These are phyloP conservation scores for Ophiocordyceps sinensis DNA, from an alignment of 2,329 filamentous ascomycete species.

Conservation along the genomic window DNA sequence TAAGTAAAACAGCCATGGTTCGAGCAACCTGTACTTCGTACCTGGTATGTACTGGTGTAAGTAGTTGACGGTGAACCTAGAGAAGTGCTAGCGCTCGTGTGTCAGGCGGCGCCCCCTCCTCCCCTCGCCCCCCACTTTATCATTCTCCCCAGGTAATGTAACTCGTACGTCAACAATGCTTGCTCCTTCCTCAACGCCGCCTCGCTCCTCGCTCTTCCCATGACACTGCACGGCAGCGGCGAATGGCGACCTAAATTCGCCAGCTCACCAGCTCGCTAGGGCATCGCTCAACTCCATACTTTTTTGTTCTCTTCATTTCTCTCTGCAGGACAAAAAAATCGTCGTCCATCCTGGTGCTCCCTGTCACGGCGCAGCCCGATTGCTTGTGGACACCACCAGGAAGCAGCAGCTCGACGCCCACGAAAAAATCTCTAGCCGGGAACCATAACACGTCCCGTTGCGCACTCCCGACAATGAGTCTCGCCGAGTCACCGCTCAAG, in stretches of 20 bases:
- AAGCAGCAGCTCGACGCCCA: background rate
- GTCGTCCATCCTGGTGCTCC: too few relatives aligned
- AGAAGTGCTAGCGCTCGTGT: too few relatives aligned
- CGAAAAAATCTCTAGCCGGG: background rate
- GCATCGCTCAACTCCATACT: too few relatives aligned
- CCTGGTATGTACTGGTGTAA: too few relatives aligned
- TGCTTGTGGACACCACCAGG: too few relatives aligned
- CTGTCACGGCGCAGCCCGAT: too few relatives aligned
- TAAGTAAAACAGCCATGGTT: too few relatives aligned
- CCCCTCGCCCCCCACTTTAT: background rate
- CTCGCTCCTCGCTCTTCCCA: slow-evolving; percentile 1
- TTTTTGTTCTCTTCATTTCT: too few relatives aligned
- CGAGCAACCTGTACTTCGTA: too few relatives aligned
- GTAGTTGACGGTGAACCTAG: too few relatives aligned
- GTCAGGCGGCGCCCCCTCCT: background rate
- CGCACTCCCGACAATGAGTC: slow-evolving; percentile 11
- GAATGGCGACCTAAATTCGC: slow-evolving; percentile 1
- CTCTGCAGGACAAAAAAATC: too few relatives aligned
- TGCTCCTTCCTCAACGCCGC: background rate
- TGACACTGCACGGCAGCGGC: slow-evolving; percentile 2
- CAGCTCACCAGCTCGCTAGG: background rate
- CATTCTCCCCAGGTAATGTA: too few relatives aligned
- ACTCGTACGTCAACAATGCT: background rate
- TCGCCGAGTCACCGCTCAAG: slow-evolving; percentile 12
- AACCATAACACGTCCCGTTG: background rate